A percentile compares a stretch with the other conserved stretches of the same genome.
These are phyloP conservation scores for Fragosphaeria purpurea DNA, from an alignment of 2,329 filamentous ascomycete species.

Conservation along the genomic window DNA sequence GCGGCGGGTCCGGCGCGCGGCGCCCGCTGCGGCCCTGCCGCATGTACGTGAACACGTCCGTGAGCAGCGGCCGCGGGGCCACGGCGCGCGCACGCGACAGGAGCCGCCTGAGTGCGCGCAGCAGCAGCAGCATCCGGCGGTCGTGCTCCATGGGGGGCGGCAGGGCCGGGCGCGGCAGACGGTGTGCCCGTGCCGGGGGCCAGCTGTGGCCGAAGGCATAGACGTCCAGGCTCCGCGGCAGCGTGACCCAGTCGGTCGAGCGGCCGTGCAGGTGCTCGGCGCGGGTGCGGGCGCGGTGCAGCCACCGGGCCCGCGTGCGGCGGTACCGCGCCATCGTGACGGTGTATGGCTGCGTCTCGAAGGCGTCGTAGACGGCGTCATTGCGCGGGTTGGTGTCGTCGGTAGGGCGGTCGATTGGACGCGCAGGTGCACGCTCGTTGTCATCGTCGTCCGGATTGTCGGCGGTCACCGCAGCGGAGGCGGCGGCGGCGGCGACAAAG, in stretches of 20 bases:
- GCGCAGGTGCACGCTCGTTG: too few relatives aligned
- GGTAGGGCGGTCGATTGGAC: too few relatives aligned
- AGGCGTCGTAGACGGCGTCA: too few relatives aligned
- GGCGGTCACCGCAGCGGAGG: too few relatives aligned
- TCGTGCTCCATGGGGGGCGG: conserved; percentile 17
- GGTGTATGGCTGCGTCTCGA: conserved; percentile 12
- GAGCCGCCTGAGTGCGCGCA: conserved; percentile 15
- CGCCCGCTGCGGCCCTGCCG: conserved; percentile 5
- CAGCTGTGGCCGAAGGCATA: conserved; percentile 8
- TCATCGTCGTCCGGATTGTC: too few relatives aligned
- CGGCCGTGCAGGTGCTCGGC: conserved; percentile 1
- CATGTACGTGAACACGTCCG: conserved; percentile 10
- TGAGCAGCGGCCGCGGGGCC: conserved; percentile 21
- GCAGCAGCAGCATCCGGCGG: conserved; percentile 18
- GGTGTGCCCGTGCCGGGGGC: too few relatives aligned
- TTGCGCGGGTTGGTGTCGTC: too few relatives aligned
- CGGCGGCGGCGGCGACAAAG: neutral
- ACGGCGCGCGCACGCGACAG: conserved; percentile 15
- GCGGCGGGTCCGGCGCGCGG: conserved; percentile 3
- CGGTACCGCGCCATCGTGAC: conserved; percentile 10
- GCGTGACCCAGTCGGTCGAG: conserved; percentile 8
- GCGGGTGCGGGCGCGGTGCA: conserved; percentile 9
- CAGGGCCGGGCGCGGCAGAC: conserved; percentile 12
- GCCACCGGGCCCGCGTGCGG: conserved; percentile 7
- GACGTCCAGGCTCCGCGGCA: conserved; percentile 14